These are phyloP conservation scores for Terfezia boudieri DNA, from an alignment of 495 filamentous ascomycete species.

Conservation along the genomic window DNA sequence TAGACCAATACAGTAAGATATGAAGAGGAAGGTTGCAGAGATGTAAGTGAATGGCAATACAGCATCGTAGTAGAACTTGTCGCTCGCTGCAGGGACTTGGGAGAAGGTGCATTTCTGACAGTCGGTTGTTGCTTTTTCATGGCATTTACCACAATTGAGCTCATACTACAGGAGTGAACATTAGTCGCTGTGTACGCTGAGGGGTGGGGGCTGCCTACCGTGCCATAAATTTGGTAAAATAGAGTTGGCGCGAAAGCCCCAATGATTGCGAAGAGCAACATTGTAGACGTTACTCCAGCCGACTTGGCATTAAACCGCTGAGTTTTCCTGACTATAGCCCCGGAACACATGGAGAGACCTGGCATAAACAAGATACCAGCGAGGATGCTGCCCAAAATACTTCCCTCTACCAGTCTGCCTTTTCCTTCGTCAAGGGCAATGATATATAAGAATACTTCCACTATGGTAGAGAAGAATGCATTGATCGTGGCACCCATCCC, in stretches of 20 bases:
- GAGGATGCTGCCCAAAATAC: constrained; percentile 93
- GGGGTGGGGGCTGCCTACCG: constrained; percentile 20
- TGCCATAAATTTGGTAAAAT: constrained; percentile 99
- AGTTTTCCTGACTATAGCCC: constrained; percentile 91
- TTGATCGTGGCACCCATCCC: constrained; percentile 96
- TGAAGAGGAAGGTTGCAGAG: constrained; percentile 61
- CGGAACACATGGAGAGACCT: constrained; percentile 97
- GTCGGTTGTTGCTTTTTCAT: constrained; percentile 32
- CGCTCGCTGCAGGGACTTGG: constrained; percentile 57
- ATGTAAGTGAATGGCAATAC: constrained; percentile 87
- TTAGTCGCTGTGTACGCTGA: constrained; percentile 17
- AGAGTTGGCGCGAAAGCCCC: constrained; percentile 92
- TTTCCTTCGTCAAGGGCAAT: constrained; percentile 87
- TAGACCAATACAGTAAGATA: constrained; percentile 81
- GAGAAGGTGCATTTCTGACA: constrained; percentile 88
- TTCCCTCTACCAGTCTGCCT: constrained; percentile 78
- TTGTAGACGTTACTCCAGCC: constrained; percentile 53
- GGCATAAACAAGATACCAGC: constrained; percentile 90
- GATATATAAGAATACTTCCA: constrained; percentile 96
- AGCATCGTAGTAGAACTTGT: constrained; percentile 69
- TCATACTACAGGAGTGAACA: constrained; percentile 41
- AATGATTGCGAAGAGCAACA: constrained; percentile 92
- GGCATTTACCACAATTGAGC: constrained; percentile 66
- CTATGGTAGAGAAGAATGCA: constrained; percentile 95
- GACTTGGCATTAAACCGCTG: constrained; percentile 97